Evolutionary conservation across 148 eudicot species (phyloP).

Genomic region (Diospyros lotus): DNA sequence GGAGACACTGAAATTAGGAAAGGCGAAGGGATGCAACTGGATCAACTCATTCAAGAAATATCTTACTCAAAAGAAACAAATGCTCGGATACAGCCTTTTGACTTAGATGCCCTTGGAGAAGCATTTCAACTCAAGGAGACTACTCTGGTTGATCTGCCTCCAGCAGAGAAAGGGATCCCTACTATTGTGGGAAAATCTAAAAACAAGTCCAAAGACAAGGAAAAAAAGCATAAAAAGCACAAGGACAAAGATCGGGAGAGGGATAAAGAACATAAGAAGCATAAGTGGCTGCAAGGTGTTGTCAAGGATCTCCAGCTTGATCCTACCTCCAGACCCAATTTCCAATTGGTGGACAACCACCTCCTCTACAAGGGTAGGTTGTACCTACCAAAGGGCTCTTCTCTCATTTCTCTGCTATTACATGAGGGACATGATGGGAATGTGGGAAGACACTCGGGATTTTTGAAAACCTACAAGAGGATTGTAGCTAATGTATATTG

Average conservation of each 20-base stretch:
- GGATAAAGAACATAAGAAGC: conserved; percentile 96
- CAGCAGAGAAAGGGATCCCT: conserved; percentile 86
- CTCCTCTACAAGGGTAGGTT: too few species aligned
- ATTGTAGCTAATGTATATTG: too few species aligned
- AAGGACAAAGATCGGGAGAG: conserved; percentile 80
- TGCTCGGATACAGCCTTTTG: conserved; percentile 72
- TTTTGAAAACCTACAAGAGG: too few species aligned
- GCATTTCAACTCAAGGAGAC: conserved; percentile 81
- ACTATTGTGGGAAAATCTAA: conserved; percentile 73
- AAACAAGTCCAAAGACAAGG: conserved; percentile 82
- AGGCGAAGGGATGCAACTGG: conserved; percentile 96
- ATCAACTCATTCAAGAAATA: conserved; percentile 59
- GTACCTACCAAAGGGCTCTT: too few species aligned
- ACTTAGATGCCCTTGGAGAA: conserved; percentile 61
- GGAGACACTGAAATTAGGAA: conserved; percentile 94
- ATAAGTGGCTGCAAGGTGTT: too few species aligned
- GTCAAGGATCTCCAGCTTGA: too few species aligned
- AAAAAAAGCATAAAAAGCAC: conserved; percentile 81
- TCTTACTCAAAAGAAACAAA: conserved; percentile 56
- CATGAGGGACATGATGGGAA: too few species aligned
- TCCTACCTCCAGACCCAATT: too few species aligned
- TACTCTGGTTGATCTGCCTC: conserved; percentile 66
- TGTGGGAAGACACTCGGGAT: too few species aligned
- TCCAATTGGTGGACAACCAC: too few species aligned
- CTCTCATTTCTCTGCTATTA: too few species aligned